Base-by-base conservation (phyloP, 176 grass and related monocot genomes). In the Eragrostis nindensis region DNA sequence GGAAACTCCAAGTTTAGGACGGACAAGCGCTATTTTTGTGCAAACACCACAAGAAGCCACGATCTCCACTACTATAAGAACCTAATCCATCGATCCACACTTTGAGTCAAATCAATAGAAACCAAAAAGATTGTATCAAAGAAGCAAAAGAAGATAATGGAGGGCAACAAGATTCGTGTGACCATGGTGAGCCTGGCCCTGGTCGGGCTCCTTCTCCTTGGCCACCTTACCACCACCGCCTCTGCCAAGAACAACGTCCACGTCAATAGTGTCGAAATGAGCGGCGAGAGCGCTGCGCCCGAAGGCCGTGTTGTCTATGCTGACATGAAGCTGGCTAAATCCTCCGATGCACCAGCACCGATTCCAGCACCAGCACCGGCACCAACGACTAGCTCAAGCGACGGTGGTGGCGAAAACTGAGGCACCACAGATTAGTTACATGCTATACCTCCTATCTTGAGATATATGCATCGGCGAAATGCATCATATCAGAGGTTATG, bases 261-360 rank as follows among this genome's bases (percentile, higher is more conserved):
- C 7, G 13, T 83, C 50, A 12, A 48, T 2, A 40, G 21, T 19
- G 26, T 18, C 8, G 29, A 18, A 7, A 17, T 15, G 53, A 60
- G 12, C 42, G 44, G 13, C 8, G n/a, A 7, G 9, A n/a, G 14
- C 38, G 3, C 11, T 0, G 53, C 40, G 22, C 25, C 43, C 7
- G 82, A 84, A 40, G 82, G 74, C 6, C 82, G 82, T 1, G 74
- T 85, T 5, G 66, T 85, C 14, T 85, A 85, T 4, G 29, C 82
- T 4, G 82, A 85, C 55, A 62, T 85, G 82, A 85, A 22, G 65
- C 5, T n/a, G 42, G 27, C 5, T 2, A 6, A 49, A 11, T 12
- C 25, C 13, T 75, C 71, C 0, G 5, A 1, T 59, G 15, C 55
- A 1, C 26, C 69, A 0, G 81, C 40, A 1, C 46, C 46, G 46